Percentiles rank a stretch among this genome's conserved stretches.
Conservation (phyloP, 1,284 basidiomycete species). For the Meripilus lineatus region DNA sequence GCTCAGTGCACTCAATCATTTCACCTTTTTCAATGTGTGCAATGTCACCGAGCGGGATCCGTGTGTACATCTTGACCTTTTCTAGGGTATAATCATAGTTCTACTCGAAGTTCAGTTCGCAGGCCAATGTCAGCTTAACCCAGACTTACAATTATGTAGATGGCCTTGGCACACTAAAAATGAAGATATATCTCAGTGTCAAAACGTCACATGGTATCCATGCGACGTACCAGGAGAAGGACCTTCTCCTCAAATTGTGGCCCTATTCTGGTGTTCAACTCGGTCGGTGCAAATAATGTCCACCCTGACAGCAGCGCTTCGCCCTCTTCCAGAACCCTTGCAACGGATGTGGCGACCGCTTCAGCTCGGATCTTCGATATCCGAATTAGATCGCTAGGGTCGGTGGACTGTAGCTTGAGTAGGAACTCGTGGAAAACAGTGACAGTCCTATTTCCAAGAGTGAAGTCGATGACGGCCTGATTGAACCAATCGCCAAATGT, state of each 20-base stretch:
- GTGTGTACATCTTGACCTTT: constrained; percentile 86
- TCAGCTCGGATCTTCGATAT: constrained; percentile 85
- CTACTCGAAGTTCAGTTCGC: no score
- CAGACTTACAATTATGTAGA: constrained; percentile 60
- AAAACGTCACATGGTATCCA: constrained; percentile 1
- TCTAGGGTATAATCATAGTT: constrained; percentile 90
- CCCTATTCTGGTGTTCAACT: constrained; percentile 66
- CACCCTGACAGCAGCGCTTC: constrained; percentile 83
- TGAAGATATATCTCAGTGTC: constrained; percentile 9
- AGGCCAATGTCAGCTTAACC: neutral
- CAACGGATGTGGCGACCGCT: constrained; percentile 84
- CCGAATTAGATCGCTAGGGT: constrained; percentile 85
- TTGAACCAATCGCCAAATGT: constrained; percentile 95
- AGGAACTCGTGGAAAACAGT: constrained; percentile 91
- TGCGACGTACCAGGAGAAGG: constrained; percentile 67
- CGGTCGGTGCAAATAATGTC: constrained; percentile 86
- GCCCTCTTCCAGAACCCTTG: constrained; percentile 76
- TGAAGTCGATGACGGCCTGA: constrained; percentile 91
- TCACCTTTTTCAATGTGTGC: constrained; percentile 79
- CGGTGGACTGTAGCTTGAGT: constrained; percentile 79
- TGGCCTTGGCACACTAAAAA: constrained; percentile 50
- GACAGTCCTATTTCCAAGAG: constrained; percentile 81
- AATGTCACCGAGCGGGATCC: constrained; percentile 83
- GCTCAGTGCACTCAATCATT: neutral
- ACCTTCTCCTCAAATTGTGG: constrained; percentile 92